A percentile compares a stretch with the other conserved stretches of the same genome.
These are phyloP conservation scores for Neckera pumila DNA, from an alignment of 225 moss, liverwort and hornwort genomes.

Conservation along the genomic window DNA sequence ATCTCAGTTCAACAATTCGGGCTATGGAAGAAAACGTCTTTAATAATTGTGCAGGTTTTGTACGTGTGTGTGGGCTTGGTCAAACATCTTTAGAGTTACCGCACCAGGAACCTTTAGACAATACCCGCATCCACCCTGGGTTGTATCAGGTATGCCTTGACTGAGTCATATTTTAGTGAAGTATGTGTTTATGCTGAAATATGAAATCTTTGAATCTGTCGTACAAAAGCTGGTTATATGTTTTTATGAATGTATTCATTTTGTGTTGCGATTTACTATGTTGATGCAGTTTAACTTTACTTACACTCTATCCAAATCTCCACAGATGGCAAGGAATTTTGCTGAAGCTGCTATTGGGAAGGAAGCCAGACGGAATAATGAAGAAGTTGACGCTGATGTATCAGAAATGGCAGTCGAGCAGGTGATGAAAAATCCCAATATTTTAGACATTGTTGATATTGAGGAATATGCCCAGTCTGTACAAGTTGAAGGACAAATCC, in stretches of 20 bases:
- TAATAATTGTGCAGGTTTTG: conserved; percentile 78
- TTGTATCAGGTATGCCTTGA: conserved; percentile 49
- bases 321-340: conserved; percentile 60
- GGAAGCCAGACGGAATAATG: conserved; percentile 43
- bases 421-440: conserved; percentile 47
- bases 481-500: conserved; percentile 29
- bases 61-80: conserved; percentile 72
- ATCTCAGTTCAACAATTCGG: conserved; percentile 40
- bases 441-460: conserved; percentile 36
- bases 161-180: not conserved
- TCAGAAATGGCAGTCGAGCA: conserved; percentile 63
- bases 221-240: not conserved
- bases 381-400: conserved; percentile 56
- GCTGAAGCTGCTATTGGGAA: conserved; percentile 76
- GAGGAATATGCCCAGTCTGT: conserved; percentile 43
- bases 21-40: conserved; percentile 69
- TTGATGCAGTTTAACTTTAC: not conserved
- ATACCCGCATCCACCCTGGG: conserved; percentile 88
- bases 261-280: not conserved
- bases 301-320: not conserved
- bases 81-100: conserved; percentile 56
- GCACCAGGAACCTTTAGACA: conserved; percentile 68
- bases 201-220: not conserved
- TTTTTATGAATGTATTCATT: not conserved
- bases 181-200: not conserved